These are phyloP conservation scores for Hygrophorus pudorinus DNA, from an alignment of 768 basidiomycete species.

Conservation along the genomic window DNA sequence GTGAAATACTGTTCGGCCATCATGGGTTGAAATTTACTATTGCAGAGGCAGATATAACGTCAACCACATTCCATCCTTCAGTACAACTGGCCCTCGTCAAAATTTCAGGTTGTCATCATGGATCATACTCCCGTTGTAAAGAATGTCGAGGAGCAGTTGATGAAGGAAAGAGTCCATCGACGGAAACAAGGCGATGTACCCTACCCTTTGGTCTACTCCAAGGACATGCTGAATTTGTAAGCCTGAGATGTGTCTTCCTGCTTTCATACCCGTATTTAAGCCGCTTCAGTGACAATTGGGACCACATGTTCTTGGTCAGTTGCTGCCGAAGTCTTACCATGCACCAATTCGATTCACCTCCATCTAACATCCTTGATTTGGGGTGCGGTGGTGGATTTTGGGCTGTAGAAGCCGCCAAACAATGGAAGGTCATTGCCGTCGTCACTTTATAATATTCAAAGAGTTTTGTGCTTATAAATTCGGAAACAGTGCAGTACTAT, in stretches of 20 bases:
- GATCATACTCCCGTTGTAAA: slow-evolving; percentile 19
- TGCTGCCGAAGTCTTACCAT: slow-evolving; percentile 42
- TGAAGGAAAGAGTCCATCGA: slow-evolving; percentile 28
- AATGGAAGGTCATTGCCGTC: slow-evolving; percentile 44
- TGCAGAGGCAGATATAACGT: no score
- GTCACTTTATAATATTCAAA: background rate
- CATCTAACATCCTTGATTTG: slow-evolving; percentile 48
- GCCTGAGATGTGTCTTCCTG: slow-evolving; percentile 14
- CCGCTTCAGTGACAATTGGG: slow-evolving; percentile 54
- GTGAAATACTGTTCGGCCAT: no score
- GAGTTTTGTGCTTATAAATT: slow-evolving; percentile 1
- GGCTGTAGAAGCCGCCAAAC: slow-evolving; percentile 57
- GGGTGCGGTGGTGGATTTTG: slow-evolving; percentile 68
- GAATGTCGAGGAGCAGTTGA: slow-evolving; percentile 37
- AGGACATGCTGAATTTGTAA: slow-evolving; percentile 45
- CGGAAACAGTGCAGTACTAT: slow-evolving; percentile 36
- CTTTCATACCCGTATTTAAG: slow-evolving; percentile 2
- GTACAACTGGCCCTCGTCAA: slow-evolving; percentile 3
- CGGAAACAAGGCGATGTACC: slow-evolving; percentile 41
- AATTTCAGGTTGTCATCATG: slow-evolving; percentile 8
- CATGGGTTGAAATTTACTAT: no score
- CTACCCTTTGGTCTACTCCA: slow-evolving; percentile 44
- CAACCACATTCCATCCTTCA: background rate
- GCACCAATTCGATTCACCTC: slow-evolving; percentile 42
- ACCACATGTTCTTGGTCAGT: slow-evolving; percentile 50